Evolutionary conservation across 2,329 filamentous ascomycete species (phyloP).

Genomic region (Pseudohalonectria lignicola): DNA sequence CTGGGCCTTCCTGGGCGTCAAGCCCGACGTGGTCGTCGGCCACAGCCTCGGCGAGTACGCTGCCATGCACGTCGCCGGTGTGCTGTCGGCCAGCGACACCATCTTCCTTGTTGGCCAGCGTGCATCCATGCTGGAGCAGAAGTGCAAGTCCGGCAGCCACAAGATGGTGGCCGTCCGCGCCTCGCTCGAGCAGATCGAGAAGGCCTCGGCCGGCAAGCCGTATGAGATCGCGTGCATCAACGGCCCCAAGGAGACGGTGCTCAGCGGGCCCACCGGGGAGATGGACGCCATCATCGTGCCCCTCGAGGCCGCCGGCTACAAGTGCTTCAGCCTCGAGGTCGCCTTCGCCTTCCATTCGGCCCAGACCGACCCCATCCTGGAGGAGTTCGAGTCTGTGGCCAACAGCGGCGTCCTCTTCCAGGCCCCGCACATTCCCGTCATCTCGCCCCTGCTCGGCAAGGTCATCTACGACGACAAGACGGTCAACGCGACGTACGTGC

Average conservation of each 20-base stretch:
- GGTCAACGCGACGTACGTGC: conserved; percentile 48
- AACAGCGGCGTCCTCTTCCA: conserved; percentile 22
- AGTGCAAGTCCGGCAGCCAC: conserved; percentile 31
- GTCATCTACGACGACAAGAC: conserved; percentile 34
- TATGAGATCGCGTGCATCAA: conserved; percentile 50
- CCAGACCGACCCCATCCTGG: conserved; percentile 27
- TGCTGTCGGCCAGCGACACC: conserved; percentile 49
- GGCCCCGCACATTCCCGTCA: conserved; percentile 37
- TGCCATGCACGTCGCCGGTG: conserved; percentile 48
- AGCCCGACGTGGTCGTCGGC: conserved; percentile 31
- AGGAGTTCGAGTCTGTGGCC: conserved; percentile 33
- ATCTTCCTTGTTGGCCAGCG: conserved; percentile 51
- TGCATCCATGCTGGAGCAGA: conserved; percentile 41
- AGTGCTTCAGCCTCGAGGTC: conserved; percentile 20
- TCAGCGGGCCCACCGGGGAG: conserved; percentile 38
- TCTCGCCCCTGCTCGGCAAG: conserved; percentile 43
- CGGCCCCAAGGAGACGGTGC: conserved; percentile 47
- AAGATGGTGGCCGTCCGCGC: conserved; percentile 22
- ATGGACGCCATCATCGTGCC: conserved; percentile 22
- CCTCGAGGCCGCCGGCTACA: conserved; percentile 12
- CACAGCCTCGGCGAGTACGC: conserved; percentile 53
- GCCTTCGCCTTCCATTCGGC: conserved; percentile 24
- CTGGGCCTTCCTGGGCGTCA: conserved; percentile 26
- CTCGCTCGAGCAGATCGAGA: conserved; percentile 12
- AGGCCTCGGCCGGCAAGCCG: conserved; percentile 12